phyloP scores from a whole-genome alignment of 768 basidiomycete genomes.

The Lepiota venenata region DNA sequence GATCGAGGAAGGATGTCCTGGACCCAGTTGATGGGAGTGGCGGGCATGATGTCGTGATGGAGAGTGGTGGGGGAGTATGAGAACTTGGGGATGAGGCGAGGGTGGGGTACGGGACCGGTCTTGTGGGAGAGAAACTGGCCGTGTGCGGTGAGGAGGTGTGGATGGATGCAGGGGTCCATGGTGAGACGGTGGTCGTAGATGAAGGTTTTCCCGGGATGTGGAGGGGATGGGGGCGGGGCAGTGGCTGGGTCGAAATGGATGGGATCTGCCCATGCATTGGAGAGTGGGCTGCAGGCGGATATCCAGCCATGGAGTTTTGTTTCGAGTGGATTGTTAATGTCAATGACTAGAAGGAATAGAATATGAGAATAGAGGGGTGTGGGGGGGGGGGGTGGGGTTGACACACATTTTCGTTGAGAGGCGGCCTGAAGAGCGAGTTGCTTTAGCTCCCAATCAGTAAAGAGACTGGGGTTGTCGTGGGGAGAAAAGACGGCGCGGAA shows the following conservation, averaged over 20 bases:
- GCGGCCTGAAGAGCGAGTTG: constrained; percentile 34
- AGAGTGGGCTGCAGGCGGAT: constrained; percentile 31
- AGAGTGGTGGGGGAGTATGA: constrained; percentile 42
- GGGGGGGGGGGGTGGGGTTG: neutral
- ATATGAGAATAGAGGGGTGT: neutral
- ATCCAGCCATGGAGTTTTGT: constrained; percentile 33
- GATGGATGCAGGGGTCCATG: constrained; percentile 48
- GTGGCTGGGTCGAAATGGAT: constrained; percentile 13
- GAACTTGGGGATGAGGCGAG: constrained; percentile 46
- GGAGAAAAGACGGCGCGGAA: constrained; percentile 52
- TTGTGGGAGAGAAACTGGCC: constrained; percentile 50
- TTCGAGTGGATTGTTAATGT: constrained; percentile 27
- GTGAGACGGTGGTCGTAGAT: constrained; percentile 40
- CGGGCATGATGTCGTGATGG: constrained; percentile 50
- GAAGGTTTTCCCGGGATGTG: constrained; percentile 32
- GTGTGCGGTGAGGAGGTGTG: constrained; percentile 34
- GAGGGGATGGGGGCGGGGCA: constrained; percentile 15
- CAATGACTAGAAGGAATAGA: constrained; percentile 24
- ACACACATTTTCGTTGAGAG: constrained; percentile 32
- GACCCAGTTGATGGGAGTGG: constrained; percentile 43
- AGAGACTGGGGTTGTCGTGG: constrained; percentile 43
- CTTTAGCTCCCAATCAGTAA: constrained; percentile 32
- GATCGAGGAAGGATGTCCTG: constrained; percentile 26
- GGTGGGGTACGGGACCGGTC: constrained; percentile 40
- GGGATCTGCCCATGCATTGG: constrained; percentile 26